Evolutionary conservation across 139 green algal genomes (phyloP), one percentile per base, ranked within the genome.

Genomic region (Desmodesmus armatus): DNA sequence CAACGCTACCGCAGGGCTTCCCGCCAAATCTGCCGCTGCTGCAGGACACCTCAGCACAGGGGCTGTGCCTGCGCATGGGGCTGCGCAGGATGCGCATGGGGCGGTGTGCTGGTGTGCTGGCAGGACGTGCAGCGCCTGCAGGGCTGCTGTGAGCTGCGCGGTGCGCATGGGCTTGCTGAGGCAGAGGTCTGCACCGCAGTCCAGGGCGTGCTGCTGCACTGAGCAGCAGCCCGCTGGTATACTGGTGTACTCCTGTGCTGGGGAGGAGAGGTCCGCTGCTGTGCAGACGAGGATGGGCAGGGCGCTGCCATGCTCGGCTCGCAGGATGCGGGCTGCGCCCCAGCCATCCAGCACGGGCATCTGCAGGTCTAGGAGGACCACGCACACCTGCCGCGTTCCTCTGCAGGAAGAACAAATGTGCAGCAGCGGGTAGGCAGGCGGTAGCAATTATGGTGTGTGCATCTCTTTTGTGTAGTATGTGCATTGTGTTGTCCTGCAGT

Each of bases 291-390:
- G 39, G 55, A 82, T 82, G 27, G 53, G 76, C 15, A 82, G 23
- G n/a, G n/a, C 33, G 5, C 31, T 25, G 69, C 37, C n/a, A 27
- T 55, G 37, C 29, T 27, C n/a, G 37, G 51, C 55, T 39, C 31
- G 74, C 74, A 51, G 63, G 31, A 72, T 23, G 74, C 19, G n/a
- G 4, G 76, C 76, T 25, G 76, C 72, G 13, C 23, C 39, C 76
- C 76, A 82, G 37, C 76, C 76, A 29, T 82, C 76, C 15, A 72
- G 6, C 17, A 72, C 55, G 55, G 76, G 76, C 76, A 82, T 82
- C 39, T 82, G 76, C 15, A 82, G 55, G 55, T 82, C 76, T 37
- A 82, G 47, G 6, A 82, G 40, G 6, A 82, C 65, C 5, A 13
- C 40, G 65, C 65, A 47, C 31, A 47, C 44, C 73, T 80, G 31